Evolutionary conservation across 2,329 filamentous ascomycete species (phyloP), one percentile per base, ranked within the genome.

Genomic region (Emmonsiellopsis sp.): DNA sequence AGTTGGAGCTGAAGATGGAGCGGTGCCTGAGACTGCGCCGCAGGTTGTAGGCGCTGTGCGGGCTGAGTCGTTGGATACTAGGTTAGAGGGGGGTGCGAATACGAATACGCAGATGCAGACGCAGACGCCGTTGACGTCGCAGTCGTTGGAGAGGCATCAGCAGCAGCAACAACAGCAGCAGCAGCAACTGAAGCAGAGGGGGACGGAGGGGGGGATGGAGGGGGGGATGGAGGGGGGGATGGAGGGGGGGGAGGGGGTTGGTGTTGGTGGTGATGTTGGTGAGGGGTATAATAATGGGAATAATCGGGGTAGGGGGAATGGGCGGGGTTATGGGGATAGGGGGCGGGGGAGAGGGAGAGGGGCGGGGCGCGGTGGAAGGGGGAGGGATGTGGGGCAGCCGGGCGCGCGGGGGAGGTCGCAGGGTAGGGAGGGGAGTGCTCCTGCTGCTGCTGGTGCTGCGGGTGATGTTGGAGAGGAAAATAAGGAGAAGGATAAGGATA

Each of bases 151-250:
- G 60, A 16, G 43, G 43, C 13, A 60, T 54, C 48, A 65, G 61
- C 49, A 62, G 61, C 50, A 66, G 61, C 52, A 67, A 63, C 50
- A 59, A 63, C 44, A 66, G 63, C 55, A 67, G 65, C 49, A 59
- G 63, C 43, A 15, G 11, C 48, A 51, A 8, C 11, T 30, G 38
- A 45, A 42, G 20, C 13, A 31, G 32, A 10, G 16, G 15, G 20
- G 20, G 20, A 26, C 20, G 20, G 5, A 50, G 6, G n/a, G 35
- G 10, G 47, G 34, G 16, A 13, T 5, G 9, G 15, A 6, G 20
- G 49, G n/a, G 11, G 42, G 40, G n/a, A n/a, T n/a, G 30, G 42
- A 46, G 7, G 34, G 7, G 11, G 35, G 34, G 16, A 13, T 5
- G 9, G 15, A 6, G 20, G 49, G n/a, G 11, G 42, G 40, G 30